These are phyloP conservation scores for Celoporthe dispersa DNA, from an alignment of 2,329 filamentous ascomycete genomes.

Conservation along the genomic window DNA sequence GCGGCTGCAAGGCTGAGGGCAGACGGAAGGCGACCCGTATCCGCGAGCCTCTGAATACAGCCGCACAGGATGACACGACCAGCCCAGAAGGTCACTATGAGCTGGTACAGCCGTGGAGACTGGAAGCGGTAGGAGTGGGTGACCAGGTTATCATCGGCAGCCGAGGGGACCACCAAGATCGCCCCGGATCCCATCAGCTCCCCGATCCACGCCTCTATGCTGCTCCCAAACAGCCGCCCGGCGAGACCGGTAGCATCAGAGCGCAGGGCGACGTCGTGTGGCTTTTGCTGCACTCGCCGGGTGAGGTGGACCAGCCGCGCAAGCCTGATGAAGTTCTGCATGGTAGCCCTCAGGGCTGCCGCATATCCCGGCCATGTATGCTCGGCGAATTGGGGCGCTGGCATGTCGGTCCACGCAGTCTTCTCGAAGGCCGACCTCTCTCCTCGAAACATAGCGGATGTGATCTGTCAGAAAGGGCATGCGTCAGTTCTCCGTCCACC, in stretches of 20 bases:
- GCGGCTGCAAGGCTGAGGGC: background rate
- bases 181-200: constrained; percentile 6
- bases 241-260: background rate
- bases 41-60: constrained; percentile 5
- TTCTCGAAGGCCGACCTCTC: constrained; percentile 7
- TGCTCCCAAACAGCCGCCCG: background rate
- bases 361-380: background rate
- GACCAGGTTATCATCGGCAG: background rate
- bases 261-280: background rate
- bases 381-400: background rate
- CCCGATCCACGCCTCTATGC: constrained; percentile 9
- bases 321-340: background rate
- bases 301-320: constrained; percentile 7
- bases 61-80: constrained; percentile 1
- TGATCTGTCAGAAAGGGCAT: background rate
- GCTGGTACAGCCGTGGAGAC: constrained; percentile 3
- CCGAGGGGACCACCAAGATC: background rate
- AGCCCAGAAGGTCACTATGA: constrained; percentile 1
- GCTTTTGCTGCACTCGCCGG: constrained; percentile 1
- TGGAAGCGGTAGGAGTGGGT: constrained; percentile 5
- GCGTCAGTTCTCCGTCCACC: background rate
- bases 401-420: constrained; percentile 5
- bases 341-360: background rate
- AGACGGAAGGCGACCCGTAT: background rate
- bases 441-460: constrained; percentile 4